Evolutionary conservation across 805 yeast genomes (phyloP), one percentile per base, ranked within the genome.

Genomic region (Saturnispora bothae): DNA sequence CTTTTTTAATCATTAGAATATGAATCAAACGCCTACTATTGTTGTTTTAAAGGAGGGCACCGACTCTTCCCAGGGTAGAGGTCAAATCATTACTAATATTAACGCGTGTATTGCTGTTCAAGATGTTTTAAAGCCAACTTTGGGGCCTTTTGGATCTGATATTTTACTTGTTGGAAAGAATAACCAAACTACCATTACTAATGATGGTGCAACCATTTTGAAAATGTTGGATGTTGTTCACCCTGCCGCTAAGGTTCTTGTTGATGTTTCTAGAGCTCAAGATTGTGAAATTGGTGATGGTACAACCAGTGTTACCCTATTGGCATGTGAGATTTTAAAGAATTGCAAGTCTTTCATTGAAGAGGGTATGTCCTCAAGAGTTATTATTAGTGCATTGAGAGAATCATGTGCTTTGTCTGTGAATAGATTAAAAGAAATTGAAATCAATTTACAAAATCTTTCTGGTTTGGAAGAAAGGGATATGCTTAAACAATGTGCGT

Each of bases 281-380:
- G 99, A 92, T 59, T 95, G 94, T 43, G 96, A 89, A 60, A 95
- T 89, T 48, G 97, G 97, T 43, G 97, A 92, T 56, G 99, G 99
- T 49, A 92, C 99, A 30, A 89, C 98, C 0, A 82, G 95, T 19
- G 98, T 94, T 23, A 86, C 96, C 0, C 83, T 92, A 10, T 64
- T 89, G 41, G 78, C 89, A 31, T 88, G 96, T 8, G 97, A 92
- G 61, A 69, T 92, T 42, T 68, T 92, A 48, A 76, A 85, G 56
- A 97, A 92, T 61, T 77, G 88, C 47, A 86, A 85, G 54, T 63
- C 73, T 32, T 92, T 89, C 56, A 83, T 92, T 43, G 98, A 92
- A 62, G 99, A 92, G 62, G 96, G 96, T 28, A 84, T 92, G 47
- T 83, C 95, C 23, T 78, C 96, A 4, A 94, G 85, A 56, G 71